Evolutionary conservation across 1,284 basidiomycete genomes (phyloP), one percentile per base, ranked within the genome.

Genomic region (Leucoagaricus sp.): DNA sequence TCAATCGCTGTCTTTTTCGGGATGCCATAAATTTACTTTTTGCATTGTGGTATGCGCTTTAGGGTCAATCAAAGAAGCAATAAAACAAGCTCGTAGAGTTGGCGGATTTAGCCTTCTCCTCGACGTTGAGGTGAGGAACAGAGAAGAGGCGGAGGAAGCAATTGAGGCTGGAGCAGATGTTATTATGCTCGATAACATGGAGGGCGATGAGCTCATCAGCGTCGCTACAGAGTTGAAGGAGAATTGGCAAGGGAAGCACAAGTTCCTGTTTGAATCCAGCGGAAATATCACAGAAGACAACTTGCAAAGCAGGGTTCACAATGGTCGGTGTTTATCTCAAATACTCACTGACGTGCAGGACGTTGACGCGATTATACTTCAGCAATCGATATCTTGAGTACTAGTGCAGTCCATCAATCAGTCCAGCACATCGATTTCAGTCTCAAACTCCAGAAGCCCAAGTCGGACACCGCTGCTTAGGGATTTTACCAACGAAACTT

Each of bases 121-220:
- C 52, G 96, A 99, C 62, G 96, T 99, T 34, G 97, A 99, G 72
- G 96, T 97, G 33, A 83, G 87, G 57, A 87, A 87, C 19, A 87
- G 94, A 72, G 87, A 80, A 15, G 96, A 98, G 73, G 96, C 96
- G 5, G 87, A 95, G 63, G 94, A 99, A 75, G 96, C 96, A 10
- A 95, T 99, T 67, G 86, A 89, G 36, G 96, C 96, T 1, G 96
- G 96, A 3, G 96, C 96, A 26, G 96, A 99, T 74, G 89, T 99
- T 49, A 81, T 99, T 68, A 99, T 99, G 96, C 84, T 99, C 19
- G 97, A 99, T 69, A 98, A 98, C 69, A 91, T 98, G 48, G 87
- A 91, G 63, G 94, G 93, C 4, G 74, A 79, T 2, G 81, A 88
- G 63, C 77, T 98, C 44, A 80, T 84, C 7, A 75, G 71, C 29